Percentiles rank a stretch among this genome's conserved stretches.
phyloP scores from a whole-genome alignment of 805 yeast genomes.

The Metschnikowia baotianmanensis region DNA sequence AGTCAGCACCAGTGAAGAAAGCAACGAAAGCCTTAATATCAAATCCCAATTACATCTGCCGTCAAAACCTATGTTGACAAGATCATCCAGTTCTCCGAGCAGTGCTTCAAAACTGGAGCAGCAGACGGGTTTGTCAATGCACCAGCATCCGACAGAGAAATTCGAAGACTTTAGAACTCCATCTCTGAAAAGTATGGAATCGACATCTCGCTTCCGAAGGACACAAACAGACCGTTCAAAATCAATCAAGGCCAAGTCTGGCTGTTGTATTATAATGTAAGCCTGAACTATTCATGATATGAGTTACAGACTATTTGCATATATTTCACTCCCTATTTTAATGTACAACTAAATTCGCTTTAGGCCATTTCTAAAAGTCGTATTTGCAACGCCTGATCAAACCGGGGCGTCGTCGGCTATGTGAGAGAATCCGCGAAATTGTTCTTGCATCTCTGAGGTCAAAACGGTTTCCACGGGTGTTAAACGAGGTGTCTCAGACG shows the following conservation, averaged over 20 bases:
- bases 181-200: neutral
- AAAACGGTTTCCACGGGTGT: slow-evolving; percentile 91
- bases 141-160: slow-evolving; percentile 2
- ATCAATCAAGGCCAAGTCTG: slow-evolving; percentile 4
- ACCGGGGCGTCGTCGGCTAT: slow-evolving; percentile 58
- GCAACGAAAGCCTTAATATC: neutral
- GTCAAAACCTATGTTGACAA: neutral
- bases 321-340: neutral
- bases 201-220: neutral
- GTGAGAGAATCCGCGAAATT: slow-evolving; percentile 95
- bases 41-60: too few relatives aligned
- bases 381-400: too few relatives aligned
- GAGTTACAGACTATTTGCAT: slow-evolving; percentile 5
- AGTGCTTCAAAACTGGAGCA: neutral
- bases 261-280: slow-evolving; percentile 22
- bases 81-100: neutral
- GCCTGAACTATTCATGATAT: neutral
- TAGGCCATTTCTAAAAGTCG: too few relatives aligned
- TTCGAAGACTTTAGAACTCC: slow-evolving; percentile 1
- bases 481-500: slow-evolving; percentile 88
- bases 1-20: neutral
- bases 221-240: neutral
- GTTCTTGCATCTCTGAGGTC: slow-evolving; percentile 88
- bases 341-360: too few relatives aligned
- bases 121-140: neutral